These are phyloP conservation scores for Pyrrhoderma noxium DNA, from an alignment of 1,284 basidiomycete species.

Conservation along the genomic window DNA sequence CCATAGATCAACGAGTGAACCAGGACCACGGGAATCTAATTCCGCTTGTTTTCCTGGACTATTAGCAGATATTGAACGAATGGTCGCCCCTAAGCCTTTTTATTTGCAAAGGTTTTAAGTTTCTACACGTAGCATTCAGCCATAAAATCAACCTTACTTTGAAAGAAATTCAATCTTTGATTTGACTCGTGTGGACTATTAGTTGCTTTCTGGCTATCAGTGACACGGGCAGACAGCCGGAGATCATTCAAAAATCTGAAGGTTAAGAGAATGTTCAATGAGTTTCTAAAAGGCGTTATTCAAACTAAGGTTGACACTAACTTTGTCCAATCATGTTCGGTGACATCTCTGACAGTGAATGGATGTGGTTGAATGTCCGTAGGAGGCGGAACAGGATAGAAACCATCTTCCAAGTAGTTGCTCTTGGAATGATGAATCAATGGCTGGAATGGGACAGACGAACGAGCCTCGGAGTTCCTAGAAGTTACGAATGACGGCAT, in stretches of 20 bases:
- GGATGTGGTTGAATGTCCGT: slow-evolving; percentile 15
- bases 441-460: slow-evolving; percentile 1
- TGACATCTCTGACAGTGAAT: slow-evolving; percentile 4
- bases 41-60: slow-evolving; percentile 5
- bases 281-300: background rate
- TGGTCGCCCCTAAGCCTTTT: background rate
- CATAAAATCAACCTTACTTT: background rate
- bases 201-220: background rate
- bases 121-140: background rate
- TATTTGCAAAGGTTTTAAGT: no score
- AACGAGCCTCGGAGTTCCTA: no score
- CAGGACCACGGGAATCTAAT: slow-evolving; percentile 3
- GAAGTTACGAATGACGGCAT: no score
- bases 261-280: background rate
- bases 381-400: slow-evolving; percentile 12
- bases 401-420: slow-evolving; percentile 13
- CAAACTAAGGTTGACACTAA: background rate
- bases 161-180: slow-evolving; percentile 1
- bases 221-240: slow-evolving; percentile 4
- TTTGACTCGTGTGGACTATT: background rate
- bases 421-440: slow-evolving; percentile 11
- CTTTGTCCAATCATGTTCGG: slow-evolving; percentile 14
- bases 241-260: slow-evolving; percentile 10
- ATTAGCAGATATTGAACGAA: background rate
- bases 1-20: slow-evolving; percentile 14